Evolutionary conservation across 192 early-diverging fungal species (phyloP).

Genomic region (Coemansia guatemalensis): DNA sequence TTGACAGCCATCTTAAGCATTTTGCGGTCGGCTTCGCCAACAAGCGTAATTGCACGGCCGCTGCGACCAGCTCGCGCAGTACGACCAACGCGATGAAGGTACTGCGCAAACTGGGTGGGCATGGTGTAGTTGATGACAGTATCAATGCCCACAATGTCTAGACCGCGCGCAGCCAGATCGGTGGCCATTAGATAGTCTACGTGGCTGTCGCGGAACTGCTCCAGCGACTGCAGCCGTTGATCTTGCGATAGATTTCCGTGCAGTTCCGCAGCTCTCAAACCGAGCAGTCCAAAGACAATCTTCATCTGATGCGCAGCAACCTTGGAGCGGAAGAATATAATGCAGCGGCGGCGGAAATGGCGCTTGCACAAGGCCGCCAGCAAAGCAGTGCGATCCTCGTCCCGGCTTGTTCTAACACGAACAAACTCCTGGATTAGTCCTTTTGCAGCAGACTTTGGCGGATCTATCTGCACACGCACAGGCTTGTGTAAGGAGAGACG

Average conservation of each 20-base stretch:
- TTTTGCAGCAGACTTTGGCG: constrained; percentile 71
- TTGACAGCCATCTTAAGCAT: constrained; percentile 93
- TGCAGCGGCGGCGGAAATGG: constrained; percentile 74
- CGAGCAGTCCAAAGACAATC: constrained; percentile 90
- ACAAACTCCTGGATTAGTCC: constrained; percentile 94
- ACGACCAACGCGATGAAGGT: constrained; percentile 94
- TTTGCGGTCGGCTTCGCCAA: constrained; percentile 91
- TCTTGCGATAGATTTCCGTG: constrained; percentile 95
- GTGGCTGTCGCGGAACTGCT: constrained; percentile 82
- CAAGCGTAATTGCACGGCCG: constrained; percentile 87
- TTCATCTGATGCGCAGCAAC: constrained; percentile 97
- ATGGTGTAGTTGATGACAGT: constrained; percentile 99
- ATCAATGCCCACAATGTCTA: constrained; percentile 95
- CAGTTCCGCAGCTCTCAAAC: constrained; percentile 84
- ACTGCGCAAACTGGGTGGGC: constrained; percentile 89
- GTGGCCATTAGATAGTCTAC: constrained; percentile 93
- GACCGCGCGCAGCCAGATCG: constrained; percentile 93
- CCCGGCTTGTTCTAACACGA: constrained; percentile 81
- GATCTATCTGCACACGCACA: constrained; percentile 87
- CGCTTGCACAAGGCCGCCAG: constrained; percentile 80
- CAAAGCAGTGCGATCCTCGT: constrained; percentile 84
- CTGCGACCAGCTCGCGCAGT: constrained; percentile 89
- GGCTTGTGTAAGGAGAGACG: constrained; percentile 89
- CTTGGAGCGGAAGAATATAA: constrained; percentile 95
- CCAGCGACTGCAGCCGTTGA: constrained; percentile 85